These are phyloP conservation scores for Ceratocystis papillata DNA, from an alignment of 2,329 filamentous ascomycete species.

Conservation along the genomic window DNA sequence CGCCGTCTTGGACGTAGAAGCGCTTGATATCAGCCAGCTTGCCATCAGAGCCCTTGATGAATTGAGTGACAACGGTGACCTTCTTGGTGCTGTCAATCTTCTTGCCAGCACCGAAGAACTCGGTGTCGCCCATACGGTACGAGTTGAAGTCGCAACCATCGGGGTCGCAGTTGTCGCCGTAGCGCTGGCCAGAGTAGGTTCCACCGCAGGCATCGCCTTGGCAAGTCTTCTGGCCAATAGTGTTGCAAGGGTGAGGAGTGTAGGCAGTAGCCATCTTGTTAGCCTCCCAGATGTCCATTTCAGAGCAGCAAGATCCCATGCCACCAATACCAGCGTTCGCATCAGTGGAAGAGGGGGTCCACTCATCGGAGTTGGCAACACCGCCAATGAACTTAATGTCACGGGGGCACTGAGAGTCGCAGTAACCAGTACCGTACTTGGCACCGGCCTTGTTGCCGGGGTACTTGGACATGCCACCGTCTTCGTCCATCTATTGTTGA, in stretches of 20 bases:
- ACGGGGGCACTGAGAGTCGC: slow-evolving; percentile 39
- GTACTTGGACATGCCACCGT: slow-evolving; percentile 40
- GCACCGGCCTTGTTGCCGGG: slow-evolving; percentile 38
- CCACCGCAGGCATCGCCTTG: slow-evolving; percentile 36
- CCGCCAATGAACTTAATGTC: slow-evolving; percentile 43
- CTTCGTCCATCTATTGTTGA: slow-evolving; percentile 37
- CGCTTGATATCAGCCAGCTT: slow-evolving; percentile 40
- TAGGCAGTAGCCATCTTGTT: slow-evolving; percentile 47
- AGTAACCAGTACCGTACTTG: slow-evolving; percentile 47
- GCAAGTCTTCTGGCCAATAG: slow-evolving; percentile 26
- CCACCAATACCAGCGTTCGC: slow-evolving; percentile 39
- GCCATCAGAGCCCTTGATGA: slow-evolving; percentile 29
- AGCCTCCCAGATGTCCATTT: slow-evolving; percentile 50
- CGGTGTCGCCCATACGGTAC: slow-evolving; percentile 49
- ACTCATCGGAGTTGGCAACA: slow-evolving; percentile 36
- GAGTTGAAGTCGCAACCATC: slow-evolving; percentile 57
- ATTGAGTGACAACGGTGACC: slow-evolving; percentile 54
- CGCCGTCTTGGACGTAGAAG: slow-evolving; percentile 50
- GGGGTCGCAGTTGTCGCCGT: slow-evolving; percentile 50
- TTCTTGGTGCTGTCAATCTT: slow-evolving; percentile 47
- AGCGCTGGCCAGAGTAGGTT: slow-evolving; percentile 40
- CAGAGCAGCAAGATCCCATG: slow-evolving; percentile 45
- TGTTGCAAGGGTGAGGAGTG: slow-evolving; percentile 46
- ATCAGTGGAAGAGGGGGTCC: slow-evolving; percentile 41
- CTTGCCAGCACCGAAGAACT: slow-evolving; percentile 49